Evolutionary conservation across 2,329 filamentous ascomycete genomes (phyloP), one percentile per base, ranked within the genome.

Genomic region (Fusarium duplospermum): DNA sequence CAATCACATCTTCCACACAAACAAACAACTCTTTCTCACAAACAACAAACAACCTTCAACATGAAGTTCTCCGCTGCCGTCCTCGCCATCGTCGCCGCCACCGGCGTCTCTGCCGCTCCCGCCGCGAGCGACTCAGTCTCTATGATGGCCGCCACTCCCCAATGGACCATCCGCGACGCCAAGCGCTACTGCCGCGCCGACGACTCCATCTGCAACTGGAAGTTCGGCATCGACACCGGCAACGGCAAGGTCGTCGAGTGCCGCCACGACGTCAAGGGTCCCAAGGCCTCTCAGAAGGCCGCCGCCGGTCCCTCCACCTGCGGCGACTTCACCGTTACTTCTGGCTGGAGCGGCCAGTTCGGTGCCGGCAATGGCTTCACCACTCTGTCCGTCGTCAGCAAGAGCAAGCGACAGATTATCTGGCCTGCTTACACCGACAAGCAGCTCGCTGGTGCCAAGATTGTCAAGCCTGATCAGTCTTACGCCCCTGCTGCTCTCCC

Each of bases 261-360:
- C 77, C 75, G 67, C 47, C 67, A 73, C 71, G 10, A 76, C 68
- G 80, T 86, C 72, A 81, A 81, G 40, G 80, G 76, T 56, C 63
- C 76, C 65, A 72, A 76, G 36, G 83, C 83, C 73, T 81, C 82
- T 64, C 78, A 76, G 66, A 74, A 78, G 66, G 74, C 78, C 62
- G 80, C 81, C 77, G 83, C 83, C 57, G 84, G 83, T 20, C 82
- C 84, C 52, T 72, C 78, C 67, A 82, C 73, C 59, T 90, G 87
- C 82, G 88, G 87, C 42, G 77, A 76, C 67, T 90, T 84, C 83
- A 87, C 83, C 71, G 75, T 90, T 77, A 87, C 86, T 60, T 86
- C 85, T 3, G 86, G 87, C 82, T 90, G 88, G 88, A 87, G 85
- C 79, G 87, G 84, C 77, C 85, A 89, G 76, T 90, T 90, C 72